These are phyloP conservation scores for Raffaelea deltoideospora DNA, from an alignment of 2,329 filamentous ascomycete genomes.

Conservation along the genomic window DNA sequence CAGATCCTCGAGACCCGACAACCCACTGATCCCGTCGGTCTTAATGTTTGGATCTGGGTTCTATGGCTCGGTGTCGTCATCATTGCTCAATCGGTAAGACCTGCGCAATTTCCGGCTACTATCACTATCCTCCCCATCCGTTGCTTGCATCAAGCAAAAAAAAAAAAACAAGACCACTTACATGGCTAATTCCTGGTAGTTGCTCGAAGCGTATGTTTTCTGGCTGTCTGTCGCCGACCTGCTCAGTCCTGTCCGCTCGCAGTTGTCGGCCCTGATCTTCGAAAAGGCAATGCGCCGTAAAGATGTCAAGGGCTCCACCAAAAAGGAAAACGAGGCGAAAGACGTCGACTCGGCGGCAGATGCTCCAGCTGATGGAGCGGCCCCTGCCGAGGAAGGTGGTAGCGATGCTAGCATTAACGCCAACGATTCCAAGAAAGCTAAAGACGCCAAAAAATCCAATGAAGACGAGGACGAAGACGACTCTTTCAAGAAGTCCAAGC, in stretches of 20 bases:
- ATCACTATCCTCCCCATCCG: neutral
- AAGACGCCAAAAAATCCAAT: constrained; percentile 21
- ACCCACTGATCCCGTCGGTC: constrained; percentile 26
- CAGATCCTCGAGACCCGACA: constrained; percentile 43
- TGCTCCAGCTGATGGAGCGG: constrained; percentile 8
- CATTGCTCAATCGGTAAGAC: constrained; percentile 28
- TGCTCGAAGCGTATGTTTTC: constrained; percentile 49
- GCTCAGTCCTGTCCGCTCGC: constrained; percentile 49
- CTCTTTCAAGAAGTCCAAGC: constrained; percentile 36
- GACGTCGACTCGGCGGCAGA: constrained; percentile 17
- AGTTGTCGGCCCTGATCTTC: constrained; percentile 59
- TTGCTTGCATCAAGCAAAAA: neutral
- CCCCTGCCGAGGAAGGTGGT: neutral
- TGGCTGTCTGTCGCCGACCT: constrained; percentile 52
- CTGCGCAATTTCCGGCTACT: neutral
- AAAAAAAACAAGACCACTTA: too few species aligned
- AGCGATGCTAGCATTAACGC: constrained; percentile 14
- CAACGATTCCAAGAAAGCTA: constrained; percentile 12
- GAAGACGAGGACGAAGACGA: constrained; percentile 32
- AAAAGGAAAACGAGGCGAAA: constrained; percentile 22
- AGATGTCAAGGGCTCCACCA: constrained; percentile 50
- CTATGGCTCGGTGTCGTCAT: constrained; percentile 45
- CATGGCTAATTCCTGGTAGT: too few species aligned
- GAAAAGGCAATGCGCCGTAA: constrained; percentile 64
- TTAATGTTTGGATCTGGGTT: constrained; percentile 54